phyloP scores from a whole-genome alignment of 176 grass and related monocot genomes.

The Lolium rigidum region DNA sequence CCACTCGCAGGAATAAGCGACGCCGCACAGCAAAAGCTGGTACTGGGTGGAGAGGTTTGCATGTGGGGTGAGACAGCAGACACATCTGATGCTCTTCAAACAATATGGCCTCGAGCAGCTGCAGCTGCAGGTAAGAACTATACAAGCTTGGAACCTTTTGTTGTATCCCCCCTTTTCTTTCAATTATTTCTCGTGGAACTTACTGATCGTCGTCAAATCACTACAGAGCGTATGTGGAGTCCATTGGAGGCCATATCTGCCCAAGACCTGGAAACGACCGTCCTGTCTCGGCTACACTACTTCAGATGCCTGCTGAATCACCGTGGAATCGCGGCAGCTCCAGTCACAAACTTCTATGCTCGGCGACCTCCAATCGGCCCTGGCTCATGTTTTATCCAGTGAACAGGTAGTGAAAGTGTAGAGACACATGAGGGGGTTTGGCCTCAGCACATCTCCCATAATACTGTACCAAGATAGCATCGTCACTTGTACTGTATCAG shows the following conservation, averaged over 20 bases:
- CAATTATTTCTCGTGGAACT: neutral
- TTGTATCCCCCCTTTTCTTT: neutral
- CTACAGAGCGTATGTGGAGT: constrained; percentile 88
- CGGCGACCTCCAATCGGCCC: constrained; percentile 62
- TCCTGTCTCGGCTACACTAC: constrained; percentile 68
- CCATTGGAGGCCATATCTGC: constrained; percentile 67
- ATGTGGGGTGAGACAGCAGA: constrained; percentile 92
- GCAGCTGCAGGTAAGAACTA: constrained; percentile 75
- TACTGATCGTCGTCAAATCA: neutral
- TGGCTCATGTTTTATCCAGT: constrained; percentile 83
- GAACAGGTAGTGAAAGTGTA: neutral
- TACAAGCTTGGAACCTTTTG: neutral
- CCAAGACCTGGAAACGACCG: constrained; percentile 67
- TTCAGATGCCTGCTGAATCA: constrained; percentile 91
- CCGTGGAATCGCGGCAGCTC: constrained; percentile 79
- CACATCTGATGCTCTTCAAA: constrained; percentile 85
- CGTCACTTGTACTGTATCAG: constrained; percentile 25
- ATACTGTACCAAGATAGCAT: constrained; percentile 20
- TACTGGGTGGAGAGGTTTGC: constrained; percentile 93
- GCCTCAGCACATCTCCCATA: constrained; percentile 34
- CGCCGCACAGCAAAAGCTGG: constrained; percentile 70
- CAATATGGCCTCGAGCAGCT: constrained; percentile 95
- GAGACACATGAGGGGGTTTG: constrained; percentile 17
- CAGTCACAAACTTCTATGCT: constrained; percentile 78
- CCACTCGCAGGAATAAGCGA: constrained; percentile 77